Evolutionary conservation across 2,329 filamentous ascomycete genomes (phyloP), one percentile per base, ranked within the genome.

Genomic region (Colletotrichum plurivorum): DNA sequence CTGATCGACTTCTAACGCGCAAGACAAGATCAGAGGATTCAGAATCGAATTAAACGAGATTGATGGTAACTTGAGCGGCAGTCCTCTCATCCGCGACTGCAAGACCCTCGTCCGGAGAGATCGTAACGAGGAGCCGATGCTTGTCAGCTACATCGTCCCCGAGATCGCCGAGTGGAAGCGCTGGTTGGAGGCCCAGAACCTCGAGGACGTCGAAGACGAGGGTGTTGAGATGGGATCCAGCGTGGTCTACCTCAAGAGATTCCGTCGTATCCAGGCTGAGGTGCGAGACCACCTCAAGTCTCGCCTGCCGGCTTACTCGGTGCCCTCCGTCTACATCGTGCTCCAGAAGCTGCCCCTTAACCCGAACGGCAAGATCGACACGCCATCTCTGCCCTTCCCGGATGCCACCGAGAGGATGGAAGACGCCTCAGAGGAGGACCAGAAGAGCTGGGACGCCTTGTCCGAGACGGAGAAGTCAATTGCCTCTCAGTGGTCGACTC

Each of bases 41-140:
- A 88, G 95, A 70, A 97, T 99, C 73, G 96, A 99, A 82, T 90
- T 98, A 53, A 92, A 92, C 71, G 96, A 98, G 73, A 98, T 98
- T 6, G 22, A 43, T 10, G 5, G n/a, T 6, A 20, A 55, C 20
- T 8, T 62, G 16, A 51, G 43, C 15, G 53, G 49, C 22, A 49
- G 54, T 31, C 41, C 57, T 13, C 31, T 60, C 18, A 52, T 67
- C 18, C 57, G 48, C 15, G 58, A 64, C 18, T 51, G 51, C 53
- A 12, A 51, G 73, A 98, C 95, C 0, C 83, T 98, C 3, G 89
- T 98, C 4, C 89, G 94, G 78, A 89, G 94, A 80, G 92, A 97
- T 80, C 91, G 91, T 75, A 89, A 94, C 77, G 94, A 97, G 78
- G 95, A 98, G 78, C 92, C 90, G 16, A 95, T 88, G 0, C 84